Base-by-base conservation (phyloP, 345 rosid species). In the Arabidopsis arenosa region DNA sequence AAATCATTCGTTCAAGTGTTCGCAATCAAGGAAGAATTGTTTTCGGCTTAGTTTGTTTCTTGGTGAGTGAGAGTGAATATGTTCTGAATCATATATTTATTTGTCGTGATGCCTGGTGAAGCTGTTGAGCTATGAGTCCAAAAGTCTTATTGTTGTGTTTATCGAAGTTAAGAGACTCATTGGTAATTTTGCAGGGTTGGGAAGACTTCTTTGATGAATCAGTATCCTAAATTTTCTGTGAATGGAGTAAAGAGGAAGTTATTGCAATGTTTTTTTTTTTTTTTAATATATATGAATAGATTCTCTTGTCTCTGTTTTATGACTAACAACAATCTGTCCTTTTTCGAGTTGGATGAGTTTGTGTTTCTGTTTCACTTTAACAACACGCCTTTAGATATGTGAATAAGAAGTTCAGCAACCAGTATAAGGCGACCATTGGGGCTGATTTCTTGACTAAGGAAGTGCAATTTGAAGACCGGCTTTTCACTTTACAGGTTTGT, bases 381-480 rank as follows among this genome's bases (percentile, higher is more conserved):
- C 73, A 30, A n/a, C 28, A 58, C 6, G 21, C 73, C 78, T 87
- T 53, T 39, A 94, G 97, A 85, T 94, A 88, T 81, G 98, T 94
- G 73, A 94, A 92, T 76, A 86, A 86, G 71, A 94, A 88, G 84
- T 94, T 92, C 70, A 92, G 97, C 74, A 90, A 90, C 83, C 97
- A 94, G 75, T 94, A 94, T 69, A 94, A 94, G 84, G 97, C 98
- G 0, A 92, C 97, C 17, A 94, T 94, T 14, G 97, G 98, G 8
- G 97, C 93, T 11, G 98, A 94, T 84, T 94, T 94, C 73, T 86
- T 92, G 82, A 90, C 96, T 3, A 94, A 94, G 84, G 98, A 94
- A 82, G 92, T 94, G 15, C 91, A 90, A 13, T 84, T 86, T 55
- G 97, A 94, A 77, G 98, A 94, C 82, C 84, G 93, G 68, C 86